Evolutionary conservation across 2,329 filamentous ascomycete species (phyloP).

Genomic region (Chalaropsis ovoidea): DNA sequence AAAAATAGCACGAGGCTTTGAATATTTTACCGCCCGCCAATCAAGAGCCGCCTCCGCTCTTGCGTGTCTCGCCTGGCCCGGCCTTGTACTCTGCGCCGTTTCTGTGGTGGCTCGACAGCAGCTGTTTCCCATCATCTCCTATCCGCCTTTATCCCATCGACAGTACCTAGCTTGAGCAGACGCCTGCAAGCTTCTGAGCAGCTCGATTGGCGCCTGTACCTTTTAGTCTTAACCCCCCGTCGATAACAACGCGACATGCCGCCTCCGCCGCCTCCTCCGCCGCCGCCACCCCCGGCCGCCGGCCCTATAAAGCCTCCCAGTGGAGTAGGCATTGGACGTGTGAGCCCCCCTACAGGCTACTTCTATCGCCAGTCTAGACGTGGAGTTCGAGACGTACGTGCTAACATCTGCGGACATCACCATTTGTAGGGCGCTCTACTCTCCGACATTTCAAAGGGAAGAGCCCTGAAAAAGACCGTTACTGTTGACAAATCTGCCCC

Average conservation of each 20-base stretch:
- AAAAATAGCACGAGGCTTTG: neutral
- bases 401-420: neutral
- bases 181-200: neutral
- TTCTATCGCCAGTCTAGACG: neutral
- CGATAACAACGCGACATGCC: slow-evolving; percentile 60
- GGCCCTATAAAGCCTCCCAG: slow-evolving; percentile 50
- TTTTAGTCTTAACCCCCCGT: slow-evolving; percentile 26
- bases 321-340: slow-evolving; percentile 10
- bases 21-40: neutral
- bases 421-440: slow-evolving; percentile 65
- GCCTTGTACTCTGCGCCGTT: neutral
- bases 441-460: slow-evolving; percentile 76
- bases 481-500: slow-evolving; percentile 91
- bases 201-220: neutral
- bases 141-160: neutral
- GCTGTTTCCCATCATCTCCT: neutral
- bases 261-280: slow-evolving; percentile 55
- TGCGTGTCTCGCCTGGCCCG: neutral
- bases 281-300: slow-evolving; percentile 49
- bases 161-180: neutral
- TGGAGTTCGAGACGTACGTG: slow-evolving; percentile 22
- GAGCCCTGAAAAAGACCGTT: slow-evolving; percentile 68
- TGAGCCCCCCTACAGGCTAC: neutral
- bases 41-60: neutral
- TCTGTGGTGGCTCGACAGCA: neutral